phyloP scores from a whole-genome alignment of 768 basidiomycete species.

The Neoboletus magnificus region DNA sequence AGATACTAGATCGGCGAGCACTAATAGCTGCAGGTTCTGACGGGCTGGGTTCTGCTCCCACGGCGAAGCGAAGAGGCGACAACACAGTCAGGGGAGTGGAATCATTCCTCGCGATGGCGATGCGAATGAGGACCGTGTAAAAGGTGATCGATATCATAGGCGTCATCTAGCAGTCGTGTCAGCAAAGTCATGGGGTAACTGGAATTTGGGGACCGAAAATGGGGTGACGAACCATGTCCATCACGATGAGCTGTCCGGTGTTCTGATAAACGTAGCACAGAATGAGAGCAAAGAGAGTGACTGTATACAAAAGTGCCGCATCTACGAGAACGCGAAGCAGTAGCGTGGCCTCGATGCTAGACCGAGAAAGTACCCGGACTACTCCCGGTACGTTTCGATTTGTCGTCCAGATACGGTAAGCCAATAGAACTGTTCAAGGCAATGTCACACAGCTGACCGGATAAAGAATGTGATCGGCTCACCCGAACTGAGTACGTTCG shows the following conservation, averaged over 20 bases:
- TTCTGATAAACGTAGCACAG: conserved; percentile 9
- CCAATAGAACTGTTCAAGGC: conserved; percentile 8
- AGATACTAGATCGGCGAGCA: conserved; percentile 19
- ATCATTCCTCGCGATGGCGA: conserved; percentile 13
- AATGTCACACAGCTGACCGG: neutral
- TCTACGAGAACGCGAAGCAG: conserved; percentile 19
- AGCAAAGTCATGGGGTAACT: neutral
- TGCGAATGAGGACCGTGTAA: conserved; percentile 16
- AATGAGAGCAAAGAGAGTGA: conserved; percentile 13
- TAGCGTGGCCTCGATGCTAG: neutral
- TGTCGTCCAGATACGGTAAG: conserved; percentile 16
- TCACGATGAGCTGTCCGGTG: conserved; percentile 8
- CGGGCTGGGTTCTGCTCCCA: neutral
- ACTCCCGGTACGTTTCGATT: conserved; percentile 5
- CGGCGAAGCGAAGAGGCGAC: conserved; percentile 19
- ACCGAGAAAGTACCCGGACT: conserved; percentile 10
- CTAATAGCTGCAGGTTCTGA: neutral
- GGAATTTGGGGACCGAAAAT: neutral
- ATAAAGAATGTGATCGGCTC: neutral
- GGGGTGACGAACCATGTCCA: conserved; percentile 19
- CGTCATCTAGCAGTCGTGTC: conserved; percentile 8
- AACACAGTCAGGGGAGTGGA: neutral
- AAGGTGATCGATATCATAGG: conserved; percentile 23
- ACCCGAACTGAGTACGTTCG: conserved; percentile 23
- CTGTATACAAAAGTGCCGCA: conserved; percentile 12